Percentiles rank a stretch among this genome's conserved stretches.
Evolutionary conservation across 768 basidiomycete genomes (phyloP).

Genomic region (button mushroom (Agaricus bisporus)): DNA sequence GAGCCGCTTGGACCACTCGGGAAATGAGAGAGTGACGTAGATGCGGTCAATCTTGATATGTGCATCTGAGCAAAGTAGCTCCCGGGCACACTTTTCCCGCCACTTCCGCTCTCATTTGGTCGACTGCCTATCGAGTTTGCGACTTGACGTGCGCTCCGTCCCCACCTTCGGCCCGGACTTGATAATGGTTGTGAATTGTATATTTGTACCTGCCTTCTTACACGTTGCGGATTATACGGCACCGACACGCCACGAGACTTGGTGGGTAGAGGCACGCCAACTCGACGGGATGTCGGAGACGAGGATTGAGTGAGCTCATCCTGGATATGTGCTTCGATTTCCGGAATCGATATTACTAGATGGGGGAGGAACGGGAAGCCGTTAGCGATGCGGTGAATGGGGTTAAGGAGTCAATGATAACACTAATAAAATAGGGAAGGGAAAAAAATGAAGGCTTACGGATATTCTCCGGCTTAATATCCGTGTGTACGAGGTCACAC

Average conservation of each 20-base stretch:
- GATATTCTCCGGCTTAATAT: conserved; percentile 95
- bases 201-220: conserved; percentile 69
- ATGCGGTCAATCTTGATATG: conserved; percentile 25
- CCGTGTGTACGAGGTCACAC: conserved; percentile 89
- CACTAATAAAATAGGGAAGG: conserved; percentile 9
- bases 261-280: conserved; percentile 70
- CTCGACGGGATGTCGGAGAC: conserved; percentile 70
- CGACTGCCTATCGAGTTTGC: conserved; percentile 18
- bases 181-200: conserved; percentile 77
- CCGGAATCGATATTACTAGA: conserved; percentile 79
- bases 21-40: conserved; percentile 16
- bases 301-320: conserved; percentile 63
- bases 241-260: conserved; percentile 60
- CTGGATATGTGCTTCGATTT: conserved; percentile 68
- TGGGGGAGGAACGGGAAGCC: conserved; percentile 13
- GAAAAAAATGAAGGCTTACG: conserved; percentile 43
- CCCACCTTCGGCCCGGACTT: conserved; percentile 41
- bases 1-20: conserved; percentile 21
- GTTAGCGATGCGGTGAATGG: conserved; percentile 13
- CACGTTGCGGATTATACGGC: conserved; percentile 42
- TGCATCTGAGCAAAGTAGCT: conserved; percentile 39
- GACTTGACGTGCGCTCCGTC: conserved; percentile 19
- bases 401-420: conserved; percentile 18
- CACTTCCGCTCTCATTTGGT: conserved; percentile 26
- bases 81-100: conserved; percentile 30